Evolutionary conservation across 1,284 basidiomycete genomes (phyloP).

Genomic region (Cutaneotrichosporon sp.): DNA sequence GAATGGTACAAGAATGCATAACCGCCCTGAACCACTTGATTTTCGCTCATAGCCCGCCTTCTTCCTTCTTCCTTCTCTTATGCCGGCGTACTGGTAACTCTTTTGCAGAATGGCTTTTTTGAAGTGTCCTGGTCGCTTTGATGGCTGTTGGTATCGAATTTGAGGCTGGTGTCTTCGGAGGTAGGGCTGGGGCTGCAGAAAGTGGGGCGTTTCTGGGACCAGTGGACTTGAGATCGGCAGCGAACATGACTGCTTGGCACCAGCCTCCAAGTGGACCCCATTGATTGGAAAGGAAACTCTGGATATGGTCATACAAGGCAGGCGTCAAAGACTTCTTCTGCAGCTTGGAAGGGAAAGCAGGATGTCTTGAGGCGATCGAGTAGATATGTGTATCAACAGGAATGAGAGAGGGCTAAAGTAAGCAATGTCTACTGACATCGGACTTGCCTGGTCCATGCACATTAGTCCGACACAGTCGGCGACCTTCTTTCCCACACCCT

Average conservation of each 20-base stretch:
- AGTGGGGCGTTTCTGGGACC: too few relatives aligned
- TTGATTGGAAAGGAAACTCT: conserved; percentile 57
- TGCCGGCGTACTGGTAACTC: too few relatives aligned
- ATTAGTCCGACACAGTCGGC: conserved; percentile 93
- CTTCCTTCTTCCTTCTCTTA: too few relatives aligned
- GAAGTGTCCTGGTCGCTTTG: too few relatives aligned
- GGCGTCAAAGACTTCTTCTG: conserved; percentile 62
- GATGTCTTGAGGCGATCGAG: conserved; percentile 79
- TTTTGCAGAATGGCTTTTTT: too few relatives aligned
- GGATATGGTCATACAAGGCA: conserved; percentile 71
- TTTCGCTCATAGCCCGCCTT: too few relatives aligned
- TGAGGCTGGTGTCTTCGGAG: too few relatives aligned
- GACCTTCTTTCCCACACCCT: conserved; percentile 93
- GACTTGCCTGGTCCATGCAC: conserved; percentile 79
- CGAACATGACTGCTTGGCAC: conserved; percentile 73
- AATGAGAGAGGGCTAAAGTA: conserved; percentile 65
- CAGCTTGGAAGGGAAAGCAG: conserved; percentile 57
- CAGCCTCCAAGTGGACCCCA: conserved; percentile 88
- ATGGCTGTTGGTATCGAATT: too few relatives aligned
- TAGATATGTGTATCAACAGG: conserved; percentile 91
- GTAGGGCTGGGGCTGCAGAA: too few relatives aligned
- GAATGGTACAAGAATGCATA: background rate
- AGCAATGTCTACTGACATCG: too few relatives aligned
- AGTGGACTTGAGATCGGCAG: conserved; percentile 11
- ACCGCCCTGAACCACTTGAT: background rate